Conservation (phyloP, 306 rosid genomes). For the Senna siamea region DNA sequence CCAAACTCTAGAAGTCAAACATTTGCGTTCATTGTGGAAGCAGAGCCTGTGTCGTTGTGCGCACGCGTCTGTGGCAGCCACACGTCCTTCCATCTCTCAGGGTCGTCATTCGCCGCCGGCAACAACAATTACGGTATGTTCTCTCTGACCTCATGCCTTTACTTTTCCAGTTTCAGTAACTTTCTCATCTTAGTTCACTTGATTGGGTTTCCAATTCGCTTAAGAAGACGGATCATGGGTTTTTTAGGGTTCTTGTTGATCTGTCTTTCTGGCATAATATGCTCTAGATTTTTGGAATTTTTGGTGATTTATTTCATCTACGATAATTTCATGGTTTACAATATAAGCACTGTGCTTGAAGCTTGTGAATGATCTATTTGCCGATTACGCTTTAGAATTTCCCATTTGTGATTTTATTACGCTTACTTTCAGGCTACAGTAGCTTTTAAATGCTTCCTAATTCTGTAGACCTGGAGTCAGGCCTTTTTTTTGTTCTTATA, state of each 20-base stretch:
- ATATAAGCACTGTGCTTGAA: neutral
- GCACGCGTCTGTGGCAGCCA: constrained; percentile 55
- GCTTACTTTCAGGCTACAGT: neutral
- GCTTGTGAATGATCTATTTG: neutral
- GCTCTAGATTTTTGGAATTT: constrained; percentile 10
- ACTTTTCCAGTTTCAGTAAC: too few species aligned
- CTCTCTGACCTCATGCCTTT: too few species aligned
- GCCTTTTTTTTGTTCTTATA: neutral
- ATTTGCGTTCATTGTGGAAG: too few species aligned
- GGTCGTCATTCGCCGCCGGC: neutral
- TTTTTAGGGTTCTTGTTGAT: constrained; percentile 36
- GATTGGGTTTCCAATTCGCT: constrained; percentile 1
- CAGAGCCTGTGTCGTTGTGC: constrained; percentile 2
- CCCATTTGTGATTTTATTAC: neutral
- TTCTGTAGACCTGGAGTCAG: neutral
- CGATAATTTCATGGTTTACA: neutral
- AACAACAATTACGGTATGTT: neutral
- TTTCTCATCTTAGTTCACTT: too few species aligned
- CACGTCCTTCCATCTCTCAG: constrained; percentile 50
- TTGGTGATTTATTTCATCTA: neutral
- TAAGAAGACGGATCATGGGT: neutral
- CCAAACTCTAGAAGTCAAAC: neutral
- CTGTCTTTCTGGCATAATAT: neutral
- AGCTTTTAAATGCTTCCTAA: neutral
- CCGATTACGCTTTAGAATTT: neutral